Base-by-base conservation (phyloP, 2,329 filamentous ascomycete species). In the Venturia pyrina region DNA sequence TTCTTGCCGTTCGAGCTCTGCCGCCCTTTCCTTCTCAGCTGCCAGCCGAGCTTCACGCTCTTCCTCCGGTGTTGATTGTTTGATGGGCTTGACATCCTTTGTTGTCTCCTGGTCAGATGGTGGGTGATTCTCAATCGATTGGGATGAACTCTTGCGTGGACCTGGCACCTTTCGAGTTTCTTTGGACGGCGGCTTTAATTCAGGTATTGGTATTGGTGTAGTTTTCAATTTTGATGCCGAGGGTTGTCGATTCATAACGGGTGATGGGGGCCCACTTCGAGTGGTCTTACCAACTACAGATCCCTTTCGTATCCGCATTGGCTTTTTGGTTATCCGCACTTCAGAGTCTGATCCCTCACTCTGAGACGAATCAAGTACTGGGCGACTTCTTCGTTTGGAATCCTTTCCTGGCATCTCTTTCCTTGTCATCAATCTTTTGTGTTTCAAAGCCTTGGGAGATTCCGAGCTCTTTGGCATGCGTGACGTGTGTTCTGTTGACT, bases 1-100 rank as follows among this genome's bases (percentile, higher is more conserved):
- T 72, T 66, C 60, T 75, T 76, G 48, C 13, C 64, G 64, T n/a
- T 66, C 57, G 28, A 50, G 13, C 19, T 63, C 62, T 40, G 65
- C 60, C 24, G 57, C 34, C 37, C 63, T 62, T 48, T n/a, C 56
- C 21, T 59, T 50, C 19, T 41, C 56, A 63, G 65, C 44, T 13
- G 41, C 57, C 28, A 34, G 4, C 21, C 43, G 53, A 44, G 56
- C 64, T 21, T 66, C 64, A n/a, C 53, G 44, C 48, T 57, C 63
- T 24, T 48, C 48, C 44, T 66, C 64, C 4, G 64, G 56, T 21
- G 64, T 62, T 19, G 21, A 40, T 44, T 56, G 44, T 50, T 62
- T 66, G 13, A 44, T 24, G 5, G 40, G 48, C 21, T 64, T 56
- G n/a, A 37, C 17, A 10, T 48, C 43, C 41, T 64, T 32, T 1